Base-by-base conservation (phyloP, 306 rosid genomes). In the Urtica urens region DNA sequence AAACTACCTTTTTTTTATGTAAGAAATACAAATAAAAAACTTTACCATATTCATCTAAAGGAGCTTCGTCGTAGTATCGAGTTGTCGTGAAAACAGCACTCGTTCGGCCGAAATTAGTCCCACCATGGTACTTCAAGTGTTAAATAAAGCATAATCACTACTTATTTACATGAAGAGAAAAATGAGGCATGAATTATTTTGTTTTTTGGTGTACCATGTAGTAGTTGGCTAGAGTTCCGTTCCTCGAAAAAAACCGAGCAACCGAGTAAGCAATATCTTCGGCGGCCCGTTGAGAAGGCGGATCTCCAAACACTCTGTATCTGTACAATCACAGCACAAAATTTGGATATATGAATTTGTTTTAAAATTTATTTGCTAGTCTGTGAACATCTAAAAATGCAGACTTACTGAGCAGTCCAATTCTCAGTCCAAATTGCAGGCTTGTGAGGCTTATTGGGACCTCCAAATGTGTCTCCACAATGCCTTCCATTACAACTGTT, bases 131-230 rank as follows among this genome's bases (percentile, higher is more conserved):
- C 97, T 88, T 56, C 59, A 69, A 52, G n/a, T 62, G 66, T 66
- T 62, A 38, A n/a, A 37, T 6, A 12, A 39, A 31, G 26, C 10
- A 42, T 38, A 46, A 34, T 44, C n/a, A 14, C 51, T 27, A 2
- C 3, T 6, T 15, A 14, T 10, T 23, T 9, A 9, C 40, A 35
- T 35, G 10, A 21, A 14, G 10, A n/a, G 20, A 20, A 2, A 25
- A 17, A 12, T 21, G 20, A 10, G 15, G 12, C 22, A 16, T 6
- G 2, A 19, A 9, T 25, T 25, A 14, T 7, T 43, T 22, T 0
- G n/a, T n/a, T n/a, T n/a, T n/a, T n/a, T n/a, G n/a, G n/a, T n/a
- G 8, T 74, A 90, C 97, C 99, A 92, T 92, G 27, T 92, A 92
- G 65, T 92, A 92, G 86, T 82, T 92, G 44, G 62, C 58, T 48